Percentiles rank a stretch among this genome's conserved stretches.
These are phyloP conservation scores for Hypholoma fasciculare DNA, from an alignment of 768 basidiomycete genomes.

Conservation along the genomic window DNA sequence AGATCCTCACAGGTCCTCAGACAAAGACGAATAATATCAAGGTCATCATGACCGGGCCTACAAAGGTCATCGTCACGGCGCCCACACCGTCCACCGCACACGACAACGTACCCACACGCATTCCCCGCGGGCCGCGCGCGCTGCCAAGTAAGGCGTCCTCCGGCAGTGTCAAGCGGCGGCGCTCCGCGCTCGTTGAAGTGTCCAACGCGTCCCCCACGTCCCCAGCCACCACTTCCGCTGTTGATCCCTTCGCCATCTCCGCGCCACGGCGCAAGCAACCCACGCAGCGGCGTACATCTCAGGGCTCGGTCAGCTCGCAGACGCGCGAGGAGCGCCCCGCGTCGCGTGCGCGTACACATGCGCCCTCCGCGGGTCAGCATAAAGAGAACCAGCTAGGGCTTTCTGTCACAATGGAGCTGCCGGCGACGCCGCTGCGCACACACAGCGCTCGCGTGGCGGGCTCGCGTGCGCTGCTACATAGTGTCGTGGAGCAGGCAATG, in stretches of 20 bases:
- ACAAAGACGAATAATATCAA: conserved; percentile 33
- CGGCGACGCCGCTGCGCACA: conserved; percentile 47
- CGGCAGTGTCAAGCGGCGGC: conserved; percentile 23
- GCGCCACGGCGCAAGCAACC: conserved; percentile 27
- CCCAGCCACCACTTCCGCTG: conserved; percentile 2
- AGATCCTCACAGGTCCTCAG: conserved; percentile 10
- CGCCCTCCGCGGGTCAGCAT: conserved; percentile 13
- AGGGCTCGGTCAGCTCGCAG: conserved; percentile 18
- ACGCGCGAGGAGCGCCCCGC: conserved; percentile 5
- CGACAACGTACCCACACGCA: conserved; percentile 30
- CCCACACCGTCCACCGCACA: conserved; percentile 46
- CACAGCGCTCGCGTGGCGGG: conserved; percentile 24
- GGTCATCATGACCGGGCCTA: conserved; percentile 46
- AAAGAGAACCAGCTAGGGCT: conserved; percentile 44
- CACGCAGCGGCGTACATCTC: conserved; percentile 27
- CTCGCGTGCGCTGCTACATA: conserved; percentile 35
- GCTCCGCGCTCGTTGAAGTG: conserved; percentile 23
- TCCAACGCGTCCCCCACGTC: conserved; percentile 17
- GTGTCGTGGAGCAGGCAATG: conserved; percentile 39
- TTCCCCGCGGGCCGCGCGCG: conserved; percentile 44
- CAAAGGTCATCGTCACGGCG: conserved; percentile 53
- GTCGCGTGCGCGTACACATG: not conserved
- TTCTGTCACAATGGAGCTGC: conserved; percentile 36
- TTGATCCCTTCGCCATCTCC: conserved; percentile 31
- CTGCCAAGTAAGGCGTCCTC: conserved; percentile 32